Conservation (phyloP, 2,329 filamentous ascomycete genomes). For the Claviceps humidiphila region DNA sequence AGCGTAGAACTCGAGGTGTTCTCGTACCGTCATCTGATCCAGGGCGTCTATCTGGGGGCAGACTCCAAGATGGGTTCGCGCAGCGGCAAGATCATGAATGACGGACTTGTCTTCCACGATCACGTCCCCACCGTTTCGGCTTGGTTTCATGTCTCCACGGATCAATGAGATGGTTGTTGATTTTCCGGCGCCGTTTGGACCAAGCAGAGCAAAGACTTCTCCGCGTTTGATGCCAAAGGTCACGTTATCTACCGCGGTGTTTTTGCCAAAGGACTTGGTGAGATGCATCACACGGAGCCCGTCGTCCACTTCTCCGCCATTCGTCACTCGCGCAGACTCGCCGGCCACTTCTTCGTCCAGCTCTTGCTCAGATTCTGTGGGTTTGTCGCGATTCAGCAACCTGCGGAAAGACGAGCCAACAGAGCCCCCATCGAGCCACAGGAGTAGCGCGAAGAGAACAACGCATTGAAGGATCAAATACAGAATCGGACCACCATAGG, state of each 20-base stretch:
- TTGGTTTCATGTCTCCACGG: constrained; percentile 72
- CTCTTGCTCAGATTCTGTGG: constrained; percentile 17
- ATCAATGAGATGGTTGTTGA: constrained; percentile 82
- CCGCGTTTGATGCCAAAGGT: constrained; percentile 69
- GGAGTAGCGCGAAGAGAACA: constrained; percentile 55
- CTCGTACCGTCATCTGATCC: constrained; percentile 78
- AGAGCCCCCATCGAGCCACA: constrained; percentile 71
- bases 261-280: constrained; percentile 64
- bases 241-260: constrained; percentile 75
- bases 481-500: constrained; percentile 74
- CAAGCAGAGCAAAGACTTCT: constrained; percentile 79
- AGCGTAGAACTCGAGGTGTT: constrained; percentile 83
- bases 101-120: constrained; percentile 69
- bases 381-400: constrained; percentile 22
- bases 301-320: constrained; percentile 28
- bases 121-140: constrained; percentile 58
- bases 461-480: constrained; percentile 67
- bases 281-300: constrained; percentile 69
- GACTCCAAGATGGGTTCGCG: constrained; percentile 70
- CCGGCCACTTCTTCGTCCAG: constrained; percentile 48
- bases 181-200: constrained; percentile 86
- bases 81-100: constrained; percentile 54
- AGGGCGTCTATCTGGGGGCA: constrained; percentile 83
- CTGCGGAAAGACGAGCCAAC: constrained; percentile 38
- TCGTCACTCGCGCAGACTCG: constrained; percentile 50